A percentile compares a stretch with the other conserved stretches of the same genome.
Conservation (phyloP, 2,329 filamentous ascomycete species). For the Trichoderma hamatum region DNA sequence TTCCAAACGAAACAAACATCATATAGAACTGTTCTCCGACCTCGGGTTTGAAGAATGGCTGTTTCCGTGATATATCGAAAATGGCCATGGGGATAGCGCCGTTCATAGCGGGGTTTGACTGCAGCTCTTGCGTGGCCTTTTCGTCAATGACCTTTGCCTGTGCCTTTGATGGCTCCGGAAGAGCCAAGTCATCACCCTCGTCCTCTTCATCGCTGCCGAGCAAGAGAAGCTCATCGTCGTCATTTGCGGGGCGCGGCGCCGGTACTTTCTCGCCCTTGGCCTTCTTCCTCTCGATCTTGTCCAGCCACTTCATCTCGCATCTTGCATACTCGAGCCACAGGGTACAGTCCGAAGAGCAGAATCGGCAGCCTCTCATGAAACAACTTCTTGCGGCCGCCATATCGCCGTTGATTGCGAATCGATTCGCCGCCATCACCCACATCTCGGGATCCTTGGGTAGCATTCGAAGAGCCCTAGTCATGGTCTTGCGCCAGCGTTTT, state of each 20-base stretch:
- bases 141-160: slow-evolving; percentile 51
- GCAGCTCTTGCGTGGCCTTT: slow-evolving; percentile 54
- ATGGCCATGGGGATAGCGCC: slow-evolving; percentile 94
- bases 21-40: slow-evolving; percentile 79
- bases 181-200: slow-evolving; percentile 46
- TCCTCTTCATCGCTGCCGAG: slow-evolving; percentile 51
- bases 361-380: slow-evolving; percentile 87
- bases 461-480: slow-evolving; percentile 74
- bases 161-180: slow-evolving; percentile 50
- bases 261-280: slow-evolving; percentile 49
- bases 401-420: slow-evolving; percentile 78
- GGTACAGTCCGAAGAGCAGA: slow-evolving; percentile 73
- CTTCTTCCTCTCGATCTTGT: slow-evolving; percentile 74
- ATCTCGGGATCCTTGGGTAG: slow-evolving; percentile 81
- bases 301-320: slow-evolving; percentile 90
- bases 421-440: slow-evolving; percentile 83
- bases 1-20: slow-evolving; percentile 71
- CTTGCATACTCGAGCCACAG: slow-evolving; percentile 91
- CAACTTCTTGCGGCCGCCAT: slow-evolving; percentile 82
- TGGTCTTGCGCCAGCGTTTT: slow-evolving; percentile 66
- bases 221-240: slow-evolving; percentile 51
- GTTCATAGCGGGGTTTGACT: slow-evolving; percentile 79
- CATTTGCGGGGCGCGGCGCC: slow-evolving; percentile 52
- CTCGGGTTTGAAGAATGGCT: slow-evolving; percentile 67
- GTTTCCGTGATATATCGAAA: slow-evolving; percentile 81